Conservation (phyloP, 1,284 basidiomycete genomes). For the Crucibulum cyathiforme region DNA sequence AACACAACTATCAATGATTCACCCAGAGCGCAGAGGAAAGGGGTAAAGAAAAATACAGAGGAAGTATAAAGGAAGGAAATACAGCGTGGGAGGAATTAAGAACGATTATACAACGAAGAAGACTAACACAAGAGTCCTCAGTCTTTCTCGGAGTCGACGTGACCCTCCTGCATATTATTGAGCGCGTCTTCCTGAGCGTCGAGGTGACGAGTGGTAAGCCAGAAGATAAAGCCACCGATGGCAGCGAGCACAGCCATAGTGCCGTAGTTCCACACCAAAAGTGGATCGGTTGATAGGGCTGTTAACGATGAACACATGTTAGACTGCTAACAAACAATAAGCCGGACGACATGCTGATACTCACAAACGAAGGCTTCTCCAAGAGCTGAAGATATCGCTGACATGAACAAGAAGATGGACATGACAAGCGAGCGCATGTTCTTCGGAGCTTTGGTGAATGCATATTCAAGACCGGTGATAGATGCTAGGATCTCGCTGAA, state of each 20-base stretch:
- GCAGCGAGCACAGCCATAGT: conserved; percentile 49
- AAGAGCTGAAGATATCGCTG: conserved; percentile 68
- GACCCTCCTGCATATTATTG: conserved; percentile 46
- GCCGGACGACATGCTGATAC: conserved; percentile 25
- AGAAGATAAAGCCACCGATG: conserved; percentile 59
- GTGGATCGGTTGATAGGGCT: conserved; percentile 57
- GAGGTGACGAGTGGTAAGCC: conserved; percentile 62
- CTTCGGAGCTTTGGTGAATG: conserved; percentile 85
- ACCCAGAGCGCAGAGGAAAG: too few species aligned
- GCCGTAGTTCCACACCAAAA: conserved; percentile 63
- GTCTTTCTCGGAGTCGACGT: background rate
- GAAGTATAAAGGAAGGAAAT: too few species aligned
- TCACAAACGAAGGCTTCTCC: conserved; percentile 73
- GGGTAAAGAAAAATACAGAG: too few species aligned
- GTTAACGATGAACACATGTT: background rate
- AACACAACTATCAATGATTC: too few species aligned
- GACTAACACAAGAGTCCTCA: background rate
- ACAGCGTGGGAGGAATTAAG: too few species aligned
- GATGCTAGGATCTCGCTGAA: conserved; percentile 84
- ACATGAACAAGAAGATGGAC: conserved; percentile 75
- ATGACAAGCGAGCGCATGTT: conserved; percentile 85
- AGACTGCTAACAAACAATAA: conserved; percentile 8
- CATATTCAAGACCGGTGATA: conserved; percentile 87
- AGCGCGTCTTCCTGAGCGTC: conserved; percentile 70
- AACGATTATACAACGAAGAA: background rate